phyloP scores from a whole-genome alignment of 345 rosid genomes.

The Bretschneidera sinensis region DNA sequence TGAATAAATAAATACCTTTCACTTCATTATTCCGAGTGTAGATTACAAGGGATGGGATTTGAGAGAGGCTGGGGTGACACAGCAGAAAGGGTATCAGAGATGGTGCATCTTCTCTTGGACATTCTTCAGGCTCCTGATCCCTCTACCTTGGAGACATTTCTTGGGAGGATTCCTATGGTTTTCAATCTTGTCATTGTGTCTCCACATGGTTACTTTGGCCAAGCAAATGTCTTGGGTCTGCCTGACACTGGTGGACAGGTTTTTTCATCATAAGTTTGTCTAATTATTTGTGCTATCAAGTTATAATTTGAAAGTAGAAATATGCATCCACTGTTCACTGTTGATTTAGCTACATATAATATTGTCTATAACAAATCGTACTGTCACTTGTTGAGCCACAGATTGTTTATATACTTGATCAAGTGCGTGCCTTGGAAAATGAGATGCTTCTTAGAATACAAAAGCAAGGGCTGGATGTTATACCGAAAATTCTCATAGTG shows the following conservation, averaged over 20 bases:
- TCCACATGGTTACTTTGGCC: conserved; percentile 63
- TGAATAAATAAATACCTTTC: conserved; percentile 1
- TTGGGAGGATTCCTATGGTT: conserved; percentile 62
- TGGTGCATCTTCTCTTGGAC: conserved; percentile 55
- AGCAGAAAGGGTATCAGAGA: conserved; percentile 37
- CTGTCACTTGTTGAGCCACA: conserved; percentile 11
- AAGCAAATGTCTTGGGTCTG: conserved; percentile 61
- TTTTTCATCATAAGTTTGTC: neutral
- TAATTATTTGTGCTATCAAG: neutral
- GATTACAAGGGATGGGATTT: conserved; percentile 57
- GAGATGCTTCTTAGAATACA: conserved; percentile 57
- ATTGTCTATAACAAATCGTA: neutral
- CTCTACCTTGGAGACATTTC: conserved; percentile 51
- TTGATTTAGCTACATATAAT: neutral
- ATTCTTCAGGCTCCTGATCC: conserved; percentile 70
- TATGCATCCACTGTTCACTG: neutral
- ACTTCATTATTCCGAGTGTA: conserved; percentile 4
- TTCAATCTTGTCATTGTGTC: conserved; percentile 58
- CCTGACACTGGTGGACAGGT: conserved; percentile 71
- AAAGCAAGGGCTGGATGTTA: conserved; percentile 43
- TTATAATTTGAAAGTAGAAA: neutral
- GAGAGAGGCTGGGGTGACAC: conserved; percentile 64
- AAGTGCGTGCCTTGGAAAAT: conserved; percentile 60
- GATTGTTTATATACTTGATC: conserved; percentile 61
- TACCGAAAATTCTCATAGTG: conserved; percentile 47